Conservation (phyloP, 169 alveolate species). For the Plasmodium vinckei region DNA sequence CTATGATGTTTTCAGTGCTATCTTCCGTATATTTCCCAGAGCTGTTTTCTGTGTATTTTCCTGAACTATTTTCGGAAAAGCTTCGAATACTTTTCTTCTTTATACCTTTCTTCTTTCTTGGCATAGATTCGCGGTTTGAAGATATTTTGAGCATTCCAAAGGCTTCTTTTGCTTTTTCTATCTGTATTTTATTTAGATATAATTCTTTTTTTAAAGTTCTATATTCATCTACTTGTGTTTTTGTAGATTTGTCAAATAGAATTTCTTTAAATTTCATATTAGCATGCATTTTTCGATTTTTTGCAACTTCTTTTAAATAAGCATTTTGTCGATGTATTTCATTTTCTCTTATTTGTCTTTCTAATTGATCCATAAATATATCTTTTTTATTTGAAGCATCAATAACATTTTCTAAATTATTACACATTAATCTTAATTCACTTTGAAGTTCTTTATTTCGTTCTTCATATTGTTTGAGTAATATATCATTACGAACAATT, state of each 20-base stretch:
- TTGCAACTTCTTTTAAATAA: slow-evolving; percentile 75
- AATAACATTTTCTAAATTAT: slow-evolving; percentile 72
- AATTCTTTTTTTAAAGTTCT: slow-evolving; percentile 67
- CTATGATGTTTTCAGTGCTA: slow-evolving; percentile 12
- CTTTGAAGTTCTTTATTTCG: slow-evolving; percentile 72
- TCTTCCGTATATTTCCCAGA: slow-evolving; percentile 22
- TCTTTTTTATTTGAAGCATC: slow-evolving; percentile 77
- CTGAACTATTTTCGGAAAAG: slow-evolving; percentile 26
- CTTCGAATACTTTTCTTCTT: slow-evolving; percentile 2
- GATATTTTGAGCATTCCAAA: slow-evolving; percentile 46
- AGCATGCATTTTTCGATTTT: slow-evolving; percentile 66
- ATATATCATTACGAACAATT: slow-evolving; percentile 59
- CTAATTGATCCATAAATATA: slow-evolving; percentile 71
- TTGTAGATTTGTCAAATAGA: slow-evolving; percentile 60
- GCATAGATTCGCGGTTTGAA: slow-evolving; percentile 27
- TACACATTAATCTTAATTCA: slow-evolving; percentile 71
- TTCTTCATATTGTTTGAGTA: slow-evolving; percentile 67
- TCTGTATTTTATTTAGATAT: slow-evolving; percentile 71
- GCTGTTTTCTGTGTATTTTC: slow-evolving; percentile 31
- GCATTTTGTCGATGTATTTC: slow-evolving; percentile 76
- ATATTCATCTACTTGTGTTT: slow-evolving; percentile 41
- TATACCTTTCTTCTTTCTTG: not conserved
- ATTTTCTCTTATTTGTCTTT: slow-evolving; percentile 74
- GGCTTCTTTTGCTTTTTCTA: slow-evolving; percentile 76
- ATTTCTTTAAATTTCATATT: slow-evolving; percentile 76